A percentile compares a stretch with the other conserved stretches of the same genome.
phyloP scores from a whole-genome alignment of 805 yeast genomes.

The Saccharomyces jurei region DNA sequence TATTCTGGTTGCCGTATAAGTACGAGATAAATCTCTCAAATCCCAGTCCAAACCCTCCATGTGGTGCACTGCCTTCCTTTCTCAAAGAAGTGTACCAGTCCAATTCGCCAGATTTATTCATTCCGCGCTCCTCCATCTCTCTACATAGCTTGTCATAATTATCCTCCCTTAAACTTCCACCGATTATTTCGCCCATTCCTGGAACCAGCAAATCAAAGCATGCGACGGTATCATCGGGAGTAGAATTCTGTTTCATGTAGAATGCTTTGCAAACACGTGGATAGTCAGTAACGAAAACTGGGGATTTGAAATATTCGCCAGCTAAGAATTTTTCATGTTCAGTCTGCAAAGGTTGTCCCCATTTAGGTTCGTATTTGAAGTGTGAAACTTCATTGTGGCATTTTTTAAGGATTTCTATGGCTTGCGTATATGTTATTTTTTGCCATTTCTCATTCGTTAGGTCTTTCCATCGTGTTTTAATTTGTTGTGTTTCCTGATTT shows the following conservation, averaged over 20 bases:
- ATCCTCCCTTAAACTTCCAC: constrained; percentile 90
- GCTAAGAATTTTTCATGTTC: constrained; percentile 93
- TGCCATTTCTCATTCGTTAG: constrained; percentile 53
- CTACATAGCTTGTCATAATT: constrained; percentile 37
- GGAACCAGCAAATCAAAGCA: constrained; percentile 89
- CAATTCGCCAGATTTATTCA: constrained; percentile 48
- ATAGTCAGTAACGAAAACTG: constrained; percentile 85
- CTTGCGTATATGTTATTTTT: constrained; percentile 66
- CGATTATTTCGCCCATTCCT: constrained; percentile 85
- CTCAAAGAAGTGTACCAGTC: constrained; percentile 78
- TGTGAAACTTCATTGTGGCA: constrained; percentile 28
- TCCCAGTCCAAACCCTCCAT: constrained; percentile 97
- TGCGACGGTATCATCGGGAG: constrained; percentile 55
- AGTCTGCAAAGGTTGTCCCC: constrained; percentile 70
- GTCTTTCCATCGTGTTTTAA: constrained; percentile 51
- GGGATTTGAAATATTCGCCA: constrained; percentile 53
- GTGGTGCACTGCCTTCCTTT: constrained; percentile 75
- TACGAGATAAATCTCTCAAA: constrained; percentile 77
- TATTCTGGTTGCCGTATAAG: constrained; percentile 64
- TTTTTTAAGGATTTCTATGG: constrained; percentile 45
- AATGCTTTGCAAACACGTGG: constrained; percentile 78
- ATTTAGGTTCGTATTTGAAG: constrained; percentile 39
- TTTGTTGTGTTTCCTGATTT: constrained; percentile 15
- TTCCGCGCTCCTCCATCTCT: constrained; percentile 45
- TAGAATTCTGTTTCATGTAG: constrained; percentile 63